A percentile compares a stretch with the other conserved stretches of the same genome.
These are phyloP conservation scores for Aspergillus bridgeri DNA, from an alignment of 495 filamentous ascomycete genomes.

Conservation along the genomic window DNA sequence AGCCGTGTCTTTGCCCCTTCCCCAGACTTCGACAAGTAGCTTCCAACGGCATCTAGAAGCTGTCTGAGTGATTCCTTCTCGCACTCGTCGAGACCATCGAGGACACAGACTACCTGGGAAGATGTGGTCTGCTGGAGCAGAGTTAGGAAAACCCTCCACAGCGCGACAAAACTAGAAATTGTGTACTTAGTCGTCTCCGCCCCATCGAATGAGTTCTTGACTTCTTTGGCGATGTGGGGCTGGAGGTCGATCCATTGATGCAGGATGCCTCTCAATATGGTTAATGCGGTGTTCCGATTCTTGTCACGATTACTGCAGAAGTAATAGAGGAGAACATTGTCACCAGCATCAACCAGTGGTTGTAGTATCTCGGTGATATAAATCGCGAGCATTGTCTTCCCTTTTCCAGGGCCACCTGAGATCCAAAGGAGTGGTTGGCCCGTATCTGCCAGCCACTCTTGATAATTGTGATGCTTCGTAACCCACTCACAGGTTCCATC, in stretches of 20 bases:
- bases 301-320: conserved; percentile 43
- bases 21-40: background rate
- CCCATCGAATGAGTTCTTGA: conserved; percentile 19
- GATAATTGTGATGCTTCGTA: conserved; percentile 28
- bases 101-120: conserved; percentile 29
- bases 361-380: conserved; percentile 43
- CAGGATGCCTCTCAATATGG: conserved; percentile 43
- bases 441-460: conserved; percentile 31
- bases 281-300: conserved; percentile 41
- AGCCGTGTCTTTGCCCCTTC: conserved; percentile 16
- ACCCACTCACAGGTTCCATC: conserved; percentile 50
- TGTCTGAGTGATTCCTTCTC: conserved; percentile 23
- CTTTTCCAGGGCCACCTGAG: conserved; percentile 47
- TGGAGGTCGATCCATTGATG: conserved; percentile 25
- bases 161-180: conserved; percentile 19
- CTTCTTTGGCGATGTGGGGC: conserved; percentile 17
- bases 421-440: conserved; percentile 40
- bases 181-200: conserved; percentile 26
- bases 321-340: conserved; percentile 34
- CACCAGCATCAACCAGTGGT: conserved; percentile 7
- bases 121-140: conserved; percentile 26
- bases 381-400: conserved; percentile 48
- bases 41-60: conserved; percentile 28
- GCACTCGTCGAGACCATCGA: conserved; percentile 49
- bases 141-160: conserved; percentile 35